These are phyloP conservation scores for Cladophialophora psammophila DNA, from an alignment of 2,329 filamentous ascomycete species.

Conservation along the genomic window DNA sequence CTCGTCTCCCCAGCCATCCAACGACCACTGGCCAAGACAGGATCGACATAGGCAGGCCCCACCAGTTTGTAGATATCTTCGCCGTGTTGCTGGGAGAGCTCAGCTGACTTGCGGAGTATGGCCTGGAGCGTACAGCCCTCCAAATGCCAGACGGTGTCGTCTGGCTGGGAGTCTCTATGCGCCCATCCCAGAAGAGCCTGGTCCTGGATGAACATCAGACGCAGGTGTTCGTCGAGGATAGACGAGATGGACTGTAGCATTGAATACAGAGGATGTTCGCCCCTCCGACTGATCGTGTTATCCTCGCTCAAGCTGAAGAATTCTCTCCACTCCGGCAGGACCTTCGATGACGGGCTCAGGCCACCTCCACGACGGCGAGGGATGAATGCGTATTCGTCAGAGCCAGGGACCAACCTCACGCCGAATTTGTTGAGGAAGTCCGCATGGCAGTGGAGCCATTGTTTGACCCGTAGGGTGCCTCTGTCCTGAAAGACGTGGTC, in stretches of 20 bases:
- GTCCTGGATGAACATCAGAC: conserved; percentile 31
- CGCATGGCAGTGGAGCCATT: conserved; percentile 22
- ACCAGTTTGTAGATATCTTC: conserved; percentile 23
- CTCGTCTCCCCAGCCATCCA: conserved; percentile 28
- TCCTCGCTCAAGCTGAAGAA: conserved; percentile 25
- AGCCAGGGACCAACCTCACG: neutral
- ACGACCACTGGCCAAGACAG: conserved; percentile 31
- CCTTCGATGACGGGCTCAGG: conserved; percentile 10
- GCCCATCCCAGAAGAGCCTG: conserved; percentile 30
- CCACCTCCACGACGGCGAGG: conserved; percentile 12
- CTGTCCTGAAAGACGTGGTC: conserved; percentile 19
- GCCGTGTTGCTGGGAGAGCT: conserved; percentile 14
- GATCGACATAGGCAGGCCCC: conserved; percentile 32
- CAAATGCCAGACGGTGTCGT: conserved; percentile 32
- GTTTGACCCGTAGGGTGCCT: conserved; percentile 12
- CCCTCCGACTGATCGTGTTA: conserved; percentile 20
- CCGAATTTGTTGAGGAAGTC: conserved; percentile 22
- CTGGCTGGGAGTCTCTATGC: conserved; percentile 27
- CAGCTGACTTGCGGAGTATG: conserved; percentile 24
- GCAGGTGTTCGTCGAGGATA: conserved; percentile 26
- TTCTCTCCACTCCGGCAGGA: conserved; percentile 30
- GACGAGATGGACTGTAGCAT: conserved; percentile 26
- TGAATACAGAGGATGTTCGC: conserved; percentile 21
- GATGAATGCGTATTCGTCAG: conserved; percentile 15
- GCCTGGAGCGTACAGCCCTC: conserved; percentile 33